Percentiles rank a stretch among this genome's conserved stretches.
Conservation (phyloP, 176 grass and related monocot genomes). For the Pontederia paniculata region DNA sequence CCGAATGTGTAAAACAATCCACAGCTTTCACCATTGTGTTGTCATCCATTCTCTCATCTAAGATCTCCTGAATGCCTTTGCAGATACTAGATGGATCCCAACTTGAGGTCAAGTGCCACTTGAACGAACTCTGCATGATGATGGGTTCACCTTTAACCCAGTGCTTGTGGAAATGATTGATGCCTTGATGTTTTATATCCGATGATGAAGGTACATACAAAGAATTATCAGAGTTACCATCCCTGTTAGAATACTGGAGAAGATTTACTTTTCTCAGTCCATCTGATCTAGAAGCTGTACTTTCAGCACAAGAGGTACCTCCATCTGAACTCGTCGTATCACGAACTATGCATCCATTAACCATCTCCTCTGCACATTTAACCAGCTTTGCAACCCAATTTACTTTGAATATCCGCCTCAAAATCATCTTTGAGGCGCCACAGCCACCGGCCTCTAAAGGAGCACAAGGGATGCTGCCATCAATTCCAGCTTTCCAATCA, state of each 20-base stretch:
- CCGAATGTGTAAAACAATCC: constrained; percentile 55
- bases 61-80: constrained; percentile 72
- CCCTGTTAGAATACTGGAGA: constrained; percentile 32
- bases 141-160: constrained; percentile 81
- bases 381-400: constrained; percentile 93
- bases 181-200: constrained; percentile 57
- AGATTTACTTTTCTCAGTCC: constrained; percentile 10
- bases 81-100: constrained; percentile 77
- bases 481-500: constrained; percentile 65
- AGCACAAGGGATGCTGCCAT: constrained; percentile 67
- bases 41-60: constrained; percentile 65
- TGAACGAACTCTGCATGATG: constrained; percentile 67
- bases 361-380: constrained; percentile 87
- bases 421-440: constrained; percentile 66
- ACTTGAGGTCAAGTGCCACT: constrained; percentile 59
- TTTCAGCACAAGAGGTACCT: constrained; percentile 22
- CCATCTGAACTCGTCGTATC: constrained; percentile 23
- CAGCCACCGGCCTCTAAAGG: constrained; percentile 62
- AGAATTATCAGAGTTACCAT: constrained; percentile 24
- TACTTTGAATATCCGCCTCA: constrained; percentile 94
- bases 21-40: constrained; percentile 62
- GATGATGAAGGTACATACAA: constrained; percentile 48
- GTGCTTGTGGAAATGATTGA: constrained; percentile 65
- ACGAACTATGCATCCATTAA: constrained; percentile 66
- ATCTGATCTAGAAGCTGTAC: constrained; percentile 20